These are phyloP conservation scores for Nemania diffusa DNA, from an alignment of 2,329 filamentous ascomycete species.

Conservation along the genomic window DNA sequence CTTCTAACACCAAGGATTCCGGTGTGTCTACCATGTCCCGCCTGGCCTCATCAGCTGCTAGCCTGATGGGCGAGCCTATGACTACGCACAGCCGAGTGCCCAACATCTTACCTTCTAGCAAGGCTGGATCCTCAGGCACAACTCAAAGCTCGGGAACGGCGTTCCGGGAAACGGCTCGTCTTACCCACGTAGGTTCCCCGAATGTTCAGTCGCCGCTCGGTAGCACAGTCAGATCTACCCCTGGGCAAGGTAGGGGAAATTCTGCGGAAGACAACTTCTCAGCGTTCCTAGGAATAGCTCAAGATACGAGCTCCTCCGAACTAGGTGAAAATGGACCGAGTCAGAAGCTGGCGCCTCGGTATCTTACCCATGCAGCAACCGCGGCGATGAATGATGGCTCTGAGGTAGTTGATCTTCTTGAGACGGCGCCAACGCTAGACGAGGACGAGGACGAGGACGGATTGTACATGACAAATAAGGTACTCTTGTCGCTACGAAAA, in stretches of 20 bases:
- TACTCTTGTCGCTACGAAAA: slow-evolving; percentile 39
- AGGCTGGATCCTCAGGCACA: slow-evolving; percentile 39
- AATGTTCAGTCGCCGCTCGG: slow-evolving; percentile 15
- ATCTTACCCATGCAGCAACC: slow-evolving; percentile 12
- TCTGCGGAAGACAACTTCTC: slow-evolving; percentile 52
- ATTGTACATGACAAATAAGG: slow-evolving; percentile 34
- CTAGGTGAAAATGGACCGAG: slow-evolving; percentile 36
- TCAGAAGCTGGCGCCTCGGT: slow-evolving; percentile 31
- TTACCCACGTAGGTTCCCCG: slow-evolving; percentile 5
- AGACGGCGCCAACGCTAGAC: slow-evolving; percentile 40
- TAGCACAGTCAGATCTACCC: slow-evolving; percentile 45
- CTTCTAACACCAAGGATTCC: slow-evolving; percentile 10
- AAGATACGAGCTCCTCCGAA: not conserved
- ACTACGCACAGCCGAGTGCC: slow-evolving; percentile 17
- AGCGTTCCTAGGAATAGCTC: slow-evolving; percentile 49
- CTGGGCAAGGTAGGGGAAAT: slow-evolving; percentile 45
- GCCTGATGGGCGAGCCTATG: slow-evolving; percentile 35
- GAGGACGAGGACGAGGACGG: slow-evolving; percentile 34
- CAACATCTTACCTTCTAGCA: slow-evolving; percentile 34
- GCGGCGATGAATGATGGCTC: slow-evolving; percentile 41
- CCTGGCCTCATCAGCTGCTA: slow-evolving; percentile 39
- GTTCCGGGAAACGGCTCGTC: slow-evolving; percentile 38
- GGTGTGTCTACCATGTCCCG: slow-evolving; percentile 34
- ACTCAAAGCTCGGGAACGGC: slow-evolving; percentile 1
- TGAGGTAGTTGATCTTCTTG: slow-evolving; percentile 45